Evolutionary conservation across 1,284 basidiomycete species (phyloP), one percentile per base, ranked within the genome.

Genomic region (Ceratorhiza oryzae-sativae): DNA sequence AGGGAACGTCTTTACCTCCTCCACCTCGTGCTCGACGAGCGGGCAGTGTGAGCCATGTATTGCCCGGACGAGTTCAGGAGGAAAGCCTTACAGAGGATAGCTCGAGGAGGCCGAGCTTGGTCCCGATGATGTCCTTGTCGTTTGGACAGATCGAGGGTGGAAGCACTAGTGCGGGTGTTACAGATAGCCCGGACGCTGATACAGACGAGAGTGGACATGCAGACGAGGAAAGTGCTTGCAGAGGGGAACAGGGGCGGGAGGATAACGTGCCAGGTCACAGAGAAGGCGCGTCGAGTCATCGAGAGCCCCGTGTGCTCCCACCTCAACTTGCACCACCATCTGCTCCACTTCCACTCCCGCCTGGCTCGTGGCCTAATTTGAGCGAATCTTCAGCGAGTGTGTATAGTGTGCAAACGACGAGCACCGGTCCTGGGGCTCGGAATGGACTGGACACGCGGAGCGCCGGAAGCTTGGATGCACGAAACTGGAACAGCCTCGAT

Each of bases 51-150:
- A 70, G 67, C 25, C 67, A 70, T 39, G 55, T 58, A 25, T 46
- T 70, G 39, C 55, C 67, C 45, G 55, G 67, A n/a, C 36, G 32
- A 18, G 51, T 20, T 12, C 63, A 55, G 39, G 63, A 68, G 2
- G 63, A 68, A 12, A 34, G 20, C 23, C 6, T 20, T 1, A 18
- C 3, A 9, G 59, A 61, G 13, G 42, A 23, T n/a, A 42, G 59
- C 10, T 46, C 27, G 59, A 61, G 55, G 39, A 20, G 30, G 41
- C 42, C 53, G 53, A 41, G 53, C 42, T 36, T 70, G 27, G 55
- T 70, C 6, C 67, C 67, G 1, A 70, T 70, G 67, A 55, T 70
- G 55, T 70, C 67, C 1, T 39, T 70, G 18, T 70, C 67, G 18
- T 70, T 70, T 48, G 67, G 67, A 9, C 53, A 61, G 59, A 42